A percentile compares a stretch with the other conserved stretches of the same genome.
These are phyloP conservation scores for Tolypocladium tropicale DNA, from an alignment of 2,329 filamentous ascomycete species.

Conservation along the genomic window DNA sequence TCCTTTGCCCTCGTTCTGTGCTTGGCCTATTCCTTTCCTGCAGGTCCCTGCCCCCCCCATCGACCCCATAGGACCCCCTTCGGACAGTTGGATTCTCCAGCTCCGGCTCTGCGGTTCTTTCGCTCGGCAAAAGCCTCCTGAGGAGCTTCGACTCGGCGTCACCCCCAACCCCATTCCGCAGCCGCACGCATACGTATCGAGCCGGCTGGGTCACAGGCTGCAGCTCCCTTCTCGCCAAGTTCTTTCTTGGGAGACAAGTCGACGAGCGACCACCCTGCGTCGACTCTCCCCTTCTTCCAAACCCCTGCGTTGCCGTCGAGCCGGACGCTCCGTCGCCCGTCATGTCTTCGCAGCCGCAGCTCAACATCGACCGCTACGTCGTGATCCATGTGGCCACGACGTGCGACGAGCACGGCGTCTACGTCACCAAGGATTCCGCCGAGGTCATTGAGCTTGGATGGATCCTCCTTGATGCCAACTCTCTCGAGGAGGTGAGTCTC, in stretches of 20 bases:
- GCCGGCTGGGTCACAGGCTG: constrained; percentile 27
- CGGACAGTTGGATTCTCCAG: constrained; percentile 9
- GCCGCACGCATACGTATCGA: constrained; percentile 14
- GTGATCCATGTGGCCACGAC: constrained; percentile 98
- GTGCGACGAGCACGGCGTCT: constrained; percentile 97
- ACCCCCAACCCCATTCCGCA: constrained; percentile 12
- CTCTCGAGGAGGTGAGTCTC: constrained; percentile 73
- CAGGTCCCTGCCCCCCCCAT: no score
- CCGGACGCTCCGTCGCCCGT: constrained; percentile 11
- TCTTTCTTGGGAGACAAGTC: constrained; percentile 7
- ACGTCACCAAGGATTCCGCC: constrained; percentile 97
- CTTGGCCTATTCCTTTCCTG: constrained; percentile 8
- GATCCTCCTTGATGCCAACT: constrained; percentile 89
- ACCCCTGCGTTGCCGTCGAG: constrained; percentile 9
- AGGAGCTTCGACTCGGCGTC: constrained; percentile 8
- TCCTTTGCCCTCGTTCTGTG: constrained; percentile 7
- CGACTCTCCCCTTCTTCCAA: constrained; percentile 6
- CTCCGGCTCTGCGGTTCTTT: constrained; percentile 11
- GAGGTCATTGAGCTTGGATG: constrained; percentile 99
- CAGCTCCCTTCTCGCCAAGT: constrained; percentile 12
- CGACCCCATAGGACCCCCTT: background rate
- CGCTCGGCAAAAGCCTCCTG: constrained; percentile 16
- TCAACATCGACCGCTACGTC: constrained; percentile 88
- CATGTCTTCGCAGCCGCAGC: constrained; percentile 38
- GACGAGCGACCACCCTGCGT: constrained; percentile 6